Evolutionary conservation across 768 basidiomycete species (phyloP), one percentile per base, ranked within the genome.

Genomic region (Nidula microcarpa): DNA sequence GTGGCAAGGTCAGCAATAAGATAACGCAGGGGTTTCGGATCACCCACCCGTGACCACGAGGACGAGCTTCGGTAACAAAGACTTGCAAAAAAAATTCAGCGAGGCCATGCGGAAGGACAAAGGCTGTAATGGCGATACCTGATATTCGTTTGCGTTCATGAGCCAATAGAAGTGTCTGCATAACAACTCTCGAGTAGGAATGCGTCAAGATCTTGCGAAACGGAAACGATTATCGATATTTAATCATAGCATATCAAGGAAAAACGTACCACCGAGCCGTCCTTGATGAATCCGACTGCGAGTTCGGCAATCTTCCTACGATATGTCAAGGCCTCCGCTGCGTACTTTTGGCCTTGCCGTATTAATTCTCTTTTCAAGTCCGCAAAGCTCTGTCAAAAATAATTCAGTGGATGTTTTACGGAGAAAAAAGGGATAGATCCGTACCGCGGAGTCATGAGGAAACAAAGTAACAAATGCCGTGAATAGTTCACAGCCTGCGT

Each of bases 21-120:
- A 50, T 56, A 49, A 57, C 35, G 53, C 53, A 61, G 44, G 58
- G 53, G 33, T 46, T 9, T 39, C 37, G 44, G 18, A 45, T 62
- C 50, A 75, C 85, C 63, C 66, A 92, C 93, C 94, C 92, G 60
- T 89, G 78, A 62, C 89, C 91, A 66, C 82, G 84, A 68, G 96
- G 94, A 57, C 92, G 82, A 34, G 92, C 91, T 84, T 98, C 93
- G 60, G 96, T 98, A 54, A 99, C 96, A 68, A 94, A 98, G 37
- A 99, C 96, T 82, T 52, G 56, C n/a, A n/a, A n/a, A n/a, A n/a
- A n/a, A n/a, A n/a, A n/a, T n/a, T n/a, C n/a, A n/a, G n/a, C n/a
- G n/a, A n/a, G n/a, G n/a, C n/a, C n/a, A n/a, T n/a, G n/a, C n/a
- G n/a, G n/a, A n/a, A n/a, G 9, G 37, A 39, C 37, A 9, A n/a